phyloP scores from a whole-genome alignment of 2,329 filamentous ascomycete species.

The Phyllosticta citribraziliensis region DNA sequence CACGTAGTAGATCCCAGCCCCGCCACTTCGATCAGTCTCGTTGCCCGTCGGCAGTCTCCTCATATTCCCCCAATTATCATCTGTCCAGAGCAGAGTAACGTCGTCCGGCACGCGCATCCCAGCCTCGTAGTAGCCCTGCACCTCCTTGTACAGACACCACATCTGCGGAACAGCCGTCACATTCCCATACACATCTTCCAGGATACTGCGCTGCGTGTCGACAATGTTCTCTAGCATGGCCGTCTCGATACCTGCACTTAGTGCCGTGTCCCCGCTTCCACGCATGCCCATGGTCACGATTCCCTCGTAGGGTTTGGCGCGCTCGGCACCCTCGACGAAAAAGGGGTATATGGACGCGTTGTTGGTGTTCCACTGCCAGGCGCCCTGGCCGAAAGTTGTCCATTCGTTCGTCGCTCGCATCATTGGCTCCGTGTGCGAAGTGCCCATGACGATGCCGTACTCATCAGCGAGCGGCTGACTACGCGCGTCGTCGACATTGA shows the following conservation, averaged over 20 bases:
- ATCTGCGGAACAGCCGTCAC: constrained; percentile 52
- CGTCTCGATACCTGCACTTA: constrained; percentile 49
- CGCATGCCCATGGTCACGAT: constrained; percentile 61
- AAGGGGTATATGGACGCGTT: constrained; percentile 58
- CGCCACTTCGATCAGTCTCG: constrained; percentile 50
- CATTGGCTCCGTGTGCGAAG: constrained; percentile 66
- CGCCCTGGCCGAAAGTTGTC: constrained; percentile 42
- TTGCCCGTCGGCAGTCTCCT: constrained; percentile 50
- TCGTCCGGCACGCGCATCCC: constrained; percentile 55
- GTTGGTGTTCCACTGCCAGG: constrained; percentile 62
- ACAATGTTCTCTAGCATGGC: constrained; percentile 52
- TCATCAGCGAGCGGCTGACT: constrained; percentile 62
- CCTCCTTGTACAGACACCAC: constrained; percentile 68
- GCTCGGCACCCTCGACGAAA: constrained; percentile 55
- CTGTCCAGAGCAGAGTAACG: constrained; percentile 58
- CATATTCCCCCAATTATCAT: constrained; percentile 61
- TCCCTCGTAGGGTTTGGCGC: constrained; percentile 56
- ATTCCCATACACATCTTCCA: constrained; percentile 45
- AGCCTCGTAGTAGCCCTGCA: constrained; percentile 57
- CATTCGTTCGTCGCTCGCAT: constrained; percentile 46
- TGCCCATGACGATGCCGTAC: constrained; percentile 65
- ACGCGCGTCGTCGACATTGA: constrained; percentile 58
- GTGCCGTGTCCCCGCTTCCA: constrained; percentile 56
- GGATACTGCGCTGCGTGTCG: constrained; percentile 48
- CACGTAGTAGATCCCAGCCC: constrained; percentile 55